Percentiles rank a stretch among this genome's conserved stretches.
phyloP scores from a whole-genome alignment of 2,329 filamentous ascomycete genomes.

The Xylaria sp. region DNA sequence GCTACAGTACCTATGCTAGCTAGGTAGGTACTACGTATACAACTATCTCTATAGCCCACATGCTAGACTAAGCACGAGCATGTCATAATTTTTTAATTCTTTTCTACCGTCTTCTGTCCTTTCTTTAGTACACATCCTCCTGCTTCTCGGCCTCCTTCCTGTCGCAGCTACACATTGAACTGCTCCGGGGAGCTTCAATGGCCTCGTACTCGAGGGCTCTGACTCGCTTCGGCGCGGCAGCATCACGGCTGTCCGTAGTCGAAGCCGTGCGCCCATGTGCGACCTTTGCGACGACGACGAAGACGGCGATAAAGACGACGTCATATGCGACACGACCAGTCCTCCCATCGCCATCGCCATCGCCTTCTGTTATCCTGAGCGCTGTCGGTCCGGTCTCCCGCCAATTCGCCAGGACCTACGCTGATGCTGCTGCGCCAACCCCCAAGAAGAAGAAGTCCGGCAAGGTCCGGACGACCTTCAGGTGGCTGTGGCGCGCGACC shows the following conservation, averaged over 20 bases:
- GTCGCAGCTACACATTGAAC: slow-evolving; percentile 38
- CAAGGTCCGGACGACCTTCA: slow-evolving; percentile 74
- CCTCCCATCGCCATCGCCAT: too few relatives aligned
- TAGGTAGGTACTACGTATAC: neutral
- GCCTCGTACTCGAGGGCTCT: slow-evolving; percentile 59
- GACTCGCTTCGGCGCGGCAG: slow-evolving; percentile 47
- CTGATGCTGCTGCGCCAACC: slow-evolving; percentile 60
- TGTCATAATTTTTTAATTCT: slow-evolving; percentile 24
- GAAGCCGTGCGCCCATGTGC: slow-evolving; percentile 47
- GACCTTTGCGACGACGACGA: slow-evolving; percentile 45
- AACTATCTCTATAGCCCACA: slow-evolving; percentile 8
- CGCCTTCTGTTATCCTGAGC: slow-evolving; percentile 50
- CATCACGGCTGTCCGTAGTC: slow-evolving; percentile 44
- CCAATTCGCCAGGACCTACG: slow-evolving; percentile 59
- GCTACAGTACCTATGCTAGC: neutral
- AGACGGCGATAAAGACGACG: slow-evolving; percentile 42
- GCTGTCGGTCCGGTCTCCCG: slow-evolving; percentile 51
- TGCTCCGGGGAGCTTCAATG: slow-evolving; percentile 51
- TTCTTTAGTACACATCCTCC: slow-evolving; percentile 10
- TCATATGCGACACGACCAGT: slow-evolving; percentile 46
- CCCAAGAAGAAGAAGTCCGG: slow-evolving; percentile 61
- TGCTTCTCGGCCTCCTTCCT: slow-evolving; percentile 26
- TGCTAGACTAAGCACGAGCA: slow-evolving; percentile 11
- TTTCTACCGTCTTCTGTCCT: slow-evolving; percentile 7
- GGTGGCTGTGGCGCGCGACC: slow-evolving; percentile 84